Base-by-base conservation (phyloP, 2,329 filamentous ascomycete species). In the Didymella keratinophila region DNA sequence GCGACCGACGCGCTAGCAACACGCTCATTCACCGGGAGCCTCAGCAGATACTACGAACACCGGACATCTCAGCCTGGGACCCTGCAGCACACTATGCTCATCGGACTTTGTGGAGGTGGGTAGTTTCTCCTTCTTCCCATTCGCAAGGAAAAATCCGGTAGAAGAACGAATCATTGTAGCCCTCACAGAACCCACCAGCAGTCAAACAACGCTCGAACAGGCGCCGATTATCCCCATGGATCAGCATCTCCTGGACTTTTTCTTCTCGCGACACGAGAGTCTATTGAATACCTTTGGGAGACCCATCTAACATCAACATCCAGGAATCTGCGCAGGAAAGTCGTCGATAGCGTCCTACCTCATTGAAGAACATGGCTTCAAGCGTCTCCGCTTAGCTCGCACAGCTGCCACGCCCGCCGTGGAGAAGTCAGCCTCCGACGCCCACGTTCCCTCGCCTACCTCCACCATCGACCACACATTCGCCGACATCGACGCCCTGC, bases 241-340 rank as follows among this genome's bases (percentile, higher is more conserved):
- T 12, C 9, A 30, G 4, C 11, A 25, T 25, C 4, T 25, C 7
- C 23, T 28, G 2, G 4, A 28, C 27, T 28, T 28, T 2, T 8
- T 10, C 4, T 30, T 30, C 10, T 16, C 16, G 30, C 30, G 30
- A 32, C 27, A 28, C 27, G 27, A 28, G 2, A 51, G 20, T 23
- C 18, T 42, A 34, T 11, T 46, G 43, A 12, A 45, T 14, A 23
- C 28, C 28, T n/a, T 41, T 39, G 18, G 32, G 12, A 7, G 7
- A 25, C 14, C 4, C 32, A 9, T 30, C 67, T 73, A 45, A 73
- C 60, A 8, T 11, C 14, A 43, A 9, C n/a, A n/a, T n/a, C 43
- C 52, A 95, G 93, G 91, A 71, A 94, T 97, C 70, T 98, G 93
- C 80, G 89, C 94, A 47, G 95, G 95, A 71, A 98, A 97, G 81